A percentile compares a stretch with the other conserved stretches of the same genome.
phyloP scores from a whole-genome alignment of 345 rosid species.

The Noccaea caerulescens region DNA sequence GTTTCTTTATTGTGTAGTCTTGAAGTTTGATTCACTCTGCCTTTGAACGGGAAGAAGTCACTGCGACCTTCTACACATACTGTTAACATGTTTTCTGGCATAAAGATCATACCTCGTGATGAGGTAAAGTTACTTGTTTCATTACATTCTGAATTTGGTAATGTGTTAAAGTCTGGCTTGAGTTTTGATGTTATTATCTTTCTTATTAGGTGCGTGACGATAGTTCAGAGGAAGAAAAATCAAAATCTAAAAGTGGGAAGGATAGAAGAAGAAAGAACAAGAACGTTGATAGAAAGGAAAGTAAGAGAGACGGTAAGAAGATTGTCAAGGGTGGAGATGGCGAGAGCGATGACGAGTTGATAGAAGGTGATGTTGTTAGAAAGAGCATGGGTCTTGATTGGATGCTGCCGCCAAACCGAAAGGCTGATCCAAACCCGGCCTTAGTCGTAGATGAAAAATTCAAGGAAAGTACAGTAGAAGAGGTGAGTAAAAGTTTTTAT shows the following conservation, averaged over 20 bases:
- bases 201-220: constrained; percentile 49
- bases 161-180: not conserved
- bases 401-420: constrained; percentile 78
- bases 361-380: constrained; percentile 54
- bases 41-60: constrained; percentile 13
- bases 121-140: constrained; percentile 43
- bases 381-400: constrained; percentile 80
- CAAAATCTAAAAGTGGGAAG: constrained; percentile 51
- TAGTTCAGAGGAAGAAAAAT: constrained; percentile 41
- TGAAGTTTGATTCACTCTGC: not conserved
- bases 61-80: not conserved
- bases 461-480: constrained; percentile 53
- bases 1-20: not conserved
- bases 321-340: constrained; percentile 53
- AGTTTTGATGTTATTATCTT: constrained; percentile 11
- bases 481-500: constrained; percentile 49
- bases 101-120: constrained; percentile 78
- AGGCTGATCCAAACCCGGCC: constrained; percentile 44
- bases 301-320: constrained; percentile 58
- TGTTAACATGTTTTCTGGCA: constrained; percentile 64
- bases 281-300: constrained; percentile 55
- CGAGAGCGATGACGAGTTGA: constrained; percentile 47
- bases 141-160: not conserved
- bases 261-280: constrained; percentile 43
- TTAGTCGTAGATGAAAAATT: constrained; percentile 43